A percentile compares a stretch with the other conserved stretches of the same genome.
phyloP scores from a whole-genome alignment of 768 basidiomycete species.

The Kwoniella bestiolae region DNA sequence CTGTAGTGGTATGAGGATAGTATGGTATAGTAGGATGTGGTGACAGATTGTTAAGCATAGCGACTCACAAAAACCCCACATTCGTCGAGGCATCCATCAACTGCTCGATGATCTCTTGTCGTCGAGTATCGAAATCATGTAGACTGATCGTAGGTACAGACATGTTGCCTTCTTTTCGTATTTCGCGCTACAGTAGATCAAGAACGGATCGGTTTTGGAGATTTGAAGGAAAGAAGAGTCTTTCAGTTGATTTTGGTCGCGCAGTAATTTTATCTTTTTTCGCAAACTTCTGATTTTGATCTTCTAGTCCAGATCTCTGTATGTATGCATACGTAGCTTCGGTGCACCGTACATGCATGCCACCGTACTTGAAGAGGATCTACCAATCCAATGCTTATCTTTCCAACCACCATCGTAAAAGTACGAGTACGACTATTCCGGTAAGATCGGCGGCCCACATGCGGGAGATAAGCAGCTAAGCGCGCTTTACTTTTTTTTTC shows the following conservation, averaged over 20 bases:
- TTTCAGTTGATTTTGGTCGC: no score
- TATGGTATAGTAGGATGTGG: no score
- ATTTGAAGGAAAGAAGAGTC: no score
- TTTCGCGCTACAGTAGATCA: neutral
- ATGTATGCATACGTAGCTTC: no score
- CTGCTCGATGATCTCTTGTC: conserved; percentile 43
- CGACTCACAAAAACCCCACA: conserved; percentile 50
- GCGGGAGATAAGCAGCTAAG: neutral
- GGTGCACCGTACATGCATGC: neutral
- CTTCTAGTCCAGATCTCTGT: no score
- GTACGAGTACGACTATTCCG: no score
- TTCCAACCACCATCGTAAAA: neutral
- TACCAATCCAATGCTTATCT: neutral
- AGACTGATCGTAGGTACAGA: conserved; percentile 42
- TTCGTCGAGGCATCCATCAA: conserved; percentile 41
- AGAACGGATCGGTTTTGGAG: no score
- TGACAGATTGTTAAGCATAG: no score
- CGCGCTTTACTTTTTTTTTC: no score
- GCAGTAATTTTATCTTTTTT: neutral
- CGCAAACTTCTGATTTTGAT: neutral
- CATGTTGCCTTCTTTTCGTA: conserved; percentile 12
- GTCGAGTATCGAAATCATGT: conserved; percentile 41
- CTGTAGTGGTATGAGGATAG: no score
- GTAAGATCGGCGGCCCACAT: no score
- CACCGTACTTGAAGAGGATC: neutral